Evolutionary conservation across 352 stramenopile genomes (phyloP).

Genomic region (Pythium brassicae): DNA sequence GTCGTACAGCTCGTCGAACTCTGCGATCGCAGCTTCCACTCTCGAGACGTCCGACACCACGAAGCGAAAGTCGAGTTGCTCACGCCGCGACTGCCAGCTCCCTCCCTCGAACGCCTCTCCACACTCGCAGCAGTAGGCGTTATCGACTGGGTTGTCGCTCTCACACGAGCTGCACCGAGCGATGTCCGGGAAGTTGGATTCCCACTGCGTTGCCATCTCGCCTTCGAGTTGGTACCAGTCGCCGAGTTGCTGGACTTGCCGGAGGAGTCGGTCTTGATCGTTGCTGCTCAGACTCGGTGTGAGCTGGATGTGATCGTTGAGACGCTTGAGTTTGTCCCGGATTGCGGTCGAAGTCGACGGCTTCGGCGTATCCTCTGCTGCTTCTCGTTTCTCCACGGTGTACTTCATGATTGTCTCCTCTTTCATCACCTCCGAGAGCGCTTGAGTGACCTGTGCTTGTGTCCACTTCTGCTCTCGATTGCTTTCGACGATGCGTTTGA

Average conservation of each 20-base stretch:
- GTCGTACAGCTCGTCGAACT: neutral
- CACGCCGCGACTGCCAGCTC: neutral
- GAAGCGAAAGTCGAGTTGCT: neutral
- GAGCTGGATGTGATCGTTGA: neutral
- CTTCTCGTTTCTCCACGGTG: neutral
- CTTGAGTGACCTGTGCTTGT: neutral
- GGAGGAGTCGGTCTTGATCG: neutral
- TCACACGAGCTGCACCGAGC: neutral
- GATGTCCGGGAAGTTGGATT: neutral
- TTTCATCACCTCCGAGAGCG: neutral
- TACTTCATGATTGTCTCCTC: neutral
- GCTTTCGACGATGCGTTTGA: neutral
- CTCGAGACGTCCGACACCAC: neutral
- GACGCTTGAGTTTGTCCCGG: neutral
- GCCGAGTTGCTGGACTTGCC: neutral
- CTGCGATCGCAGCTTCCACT: neutral
- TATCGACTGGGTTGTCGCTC: neutral
- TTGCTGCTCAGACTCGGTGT: neutral
- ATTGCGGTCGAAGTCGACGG: neutral
- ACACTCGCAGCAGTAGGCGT: neutral
- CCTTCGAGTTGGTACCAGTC: neutral
- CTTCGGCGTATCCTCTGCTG: neutral
- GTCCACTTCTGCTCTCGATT: neutral
- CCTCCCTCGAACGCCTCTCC: neutral
- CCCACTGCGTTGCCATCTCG: neutral